phyloP scores from a whole-genome alignment of 169 alveolate genomes.

The Cryptosporidium ryanae region DNA sequence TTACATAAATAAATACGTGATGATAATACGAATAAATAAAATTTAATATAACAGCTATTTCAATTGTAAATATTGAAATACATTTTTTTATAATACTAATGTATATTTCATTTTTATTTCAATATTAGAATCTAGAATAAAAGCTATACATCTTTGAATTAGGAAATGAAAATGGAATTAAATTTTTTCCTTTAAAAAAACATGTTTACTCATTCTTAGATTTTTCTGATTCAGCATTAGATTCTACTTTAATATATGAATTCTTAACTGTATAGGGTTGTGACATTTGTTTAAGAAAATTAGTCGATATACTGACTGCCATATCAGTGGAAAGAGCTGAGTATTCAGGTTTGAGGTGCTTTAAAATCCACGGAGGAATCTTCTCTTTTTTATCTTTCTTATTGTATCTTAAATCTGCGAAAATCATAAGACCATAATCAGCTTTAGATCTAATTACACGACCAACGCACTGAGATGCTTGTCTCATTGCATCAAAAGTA shows the following conservation, averaged over 20 bases:
- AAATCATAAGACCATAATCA: constrained; percentile 94
- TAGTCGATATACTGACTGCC: constrained; percentile 83
- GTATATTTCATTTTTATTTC: no score
- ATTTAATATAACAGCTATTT: no score
- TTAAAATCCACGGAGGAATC: constrained; percentile 91
- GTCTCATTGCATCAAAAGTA: constrained; percentile 98
- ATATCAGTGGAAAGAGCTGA: constrained; percentile 85
- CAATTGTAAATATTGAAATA: no score
- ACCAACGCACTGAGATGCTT: constrained; percentile 98
- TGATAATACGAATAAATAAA: no score
- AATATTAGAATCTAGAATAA: no score
- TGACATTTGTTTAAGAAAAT: constrained; percentile 64
- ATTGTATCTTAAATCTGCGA: constrained; percentile 91
- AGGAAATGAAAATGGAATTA: no score
- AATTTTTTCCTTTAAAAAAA: background rate
- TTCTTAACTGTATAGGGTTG: constrained; percentile 19
- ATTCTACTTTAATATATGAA: constrained; percentile 9
- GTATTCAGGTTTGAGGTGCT: constrained; percentile 84
- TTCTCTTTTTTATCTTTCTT: constrained; percentile 87
- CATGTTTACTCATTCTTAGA: background rate
- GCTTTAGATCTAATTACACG: constrained; percentile 93
- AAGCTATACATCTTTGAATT: no score
- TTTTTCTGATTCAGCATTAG: background rate
- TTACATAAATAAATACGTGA: no score
- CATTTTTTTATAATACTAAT: no score